Conservation (phyloP, 768 basidiomycete species). For the Macrolepiota fuliginosa region DNA sequence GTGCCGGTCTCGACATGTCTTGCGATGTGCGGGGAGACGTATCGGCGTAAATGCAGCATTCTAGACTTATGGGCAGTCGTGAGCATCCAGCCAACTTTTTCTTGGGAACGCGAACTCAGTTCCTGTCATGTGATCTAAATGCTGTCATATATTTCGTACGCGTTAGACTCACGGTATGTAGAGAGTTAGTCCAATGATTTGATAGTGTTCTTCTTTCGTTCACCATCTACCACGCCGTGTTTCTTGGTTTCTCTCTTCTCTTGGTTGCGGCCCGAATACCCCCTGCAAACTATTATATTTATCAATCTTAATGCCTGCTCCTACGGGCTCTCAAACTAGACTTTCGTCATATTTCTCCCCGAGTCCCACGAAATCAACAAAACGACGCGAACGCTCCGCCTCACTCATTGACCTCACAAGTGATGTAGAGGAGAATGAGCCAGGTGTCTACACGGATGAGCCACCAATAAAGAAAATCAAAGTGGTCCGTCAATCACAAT, state of each 20-base stretch:
- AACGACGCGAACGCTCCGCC: conserved; percentile 22
- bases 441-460: conserved; percentile 28
- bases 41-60: conserved; percentile 17
- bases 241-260: not conserved
- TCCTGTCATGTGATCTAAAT: not conserved
- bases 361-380: conserved; percentile 22
- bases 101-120: not conserved
- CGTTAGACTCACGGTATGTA: not conserved
- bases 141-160: not conserved
- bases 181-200: not conserved
- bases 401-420: conserved; percentile 54
- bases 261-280: too few species aligned
- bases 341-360: conserved; percentile 40
- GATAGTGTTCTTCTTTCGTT: not conserved
- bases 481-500: conserved; percentile 9
- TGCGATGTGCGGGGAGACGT: conserved; percentile 8
- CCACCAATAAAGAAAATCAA: conserved; percentile 14
- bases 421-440: conserved; percentile 30
- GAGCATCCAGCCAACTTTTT: not conserved
- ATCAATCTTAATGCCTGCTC: conserved; percentile 17
- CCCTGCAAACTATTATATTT: not conserved
- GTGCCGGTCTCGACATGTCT: not conserved
- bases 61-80: not conserved
- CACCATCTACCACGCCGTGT: not conserved
- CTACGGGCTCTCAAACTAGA: conserved; percentile 27